These are phyloP conservation scores for Straminergon stramineum DNA, from an alignment of 225 moss, liverwort and hornwort genomes.

Conservation along the genomic window DNA sequence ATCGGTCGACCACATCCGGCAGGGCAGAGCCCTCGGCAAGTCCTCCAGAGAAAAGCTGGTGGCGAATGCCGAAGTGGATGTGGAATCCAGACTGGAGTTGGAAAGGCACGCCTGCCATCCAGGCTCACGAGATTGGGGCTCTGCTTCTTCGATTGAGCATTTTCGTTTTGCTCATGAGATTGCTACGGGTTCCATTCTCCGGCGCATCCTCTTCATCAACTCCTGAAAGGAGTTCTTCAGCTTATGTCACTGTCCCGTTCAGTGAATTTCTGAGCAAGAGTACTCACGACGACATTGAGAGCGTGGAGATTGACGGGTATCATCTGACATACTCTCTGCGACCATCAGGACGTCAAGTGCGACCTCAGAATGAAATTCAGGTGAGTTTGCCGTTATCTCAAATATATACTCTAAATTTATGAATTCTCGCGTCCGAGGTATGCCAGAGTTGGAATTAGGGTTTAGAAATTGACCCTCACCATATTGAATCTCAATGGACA, in stretches of 20 bases:
- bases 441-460: background rate
- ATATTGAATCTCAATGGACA: background rate
- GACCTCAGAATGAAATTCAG: conserved; percentile 21
- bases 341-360: conserved; percentile 34
- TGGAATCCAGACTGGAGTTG: conserved; percentile 51
- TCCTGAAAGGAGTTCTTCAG: conserved; percentile 49
- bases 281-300: conserved; percentile 64
- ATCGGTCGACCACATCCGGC: conserved; percentile 59
- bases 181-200: conserved; percentile 77
- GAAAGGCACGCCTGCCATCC: conserved; percentile 54
- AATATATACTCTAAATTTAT: background rate
- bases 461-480: background rate
- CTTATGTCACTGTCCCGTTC: conserved; percentile 82
- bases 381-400: background rate
- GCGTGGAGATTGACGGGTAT: conserved; percentile 84
- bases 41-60: conserved; percentile 78
- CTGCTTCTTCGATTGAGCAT: conserved; percentile 89
- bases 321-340: conserved; percentile 82
- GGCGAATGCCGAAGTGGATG: conserved; percentile 62
- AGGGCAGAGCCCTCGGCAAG: conserved; percentile 45
- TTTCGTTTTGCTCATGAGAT: conserved; percentile 87
- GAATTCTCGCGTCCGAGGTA: background rate
- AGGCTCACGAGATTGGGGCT: conserved; percentile 85
- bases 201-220: conserved; percentile 38
- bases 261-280: conserved; percentile 86